phyloP scores from a whole-genome alignment of 148 eudicot genomes.

The Chenopodium formosanum region DNA sequence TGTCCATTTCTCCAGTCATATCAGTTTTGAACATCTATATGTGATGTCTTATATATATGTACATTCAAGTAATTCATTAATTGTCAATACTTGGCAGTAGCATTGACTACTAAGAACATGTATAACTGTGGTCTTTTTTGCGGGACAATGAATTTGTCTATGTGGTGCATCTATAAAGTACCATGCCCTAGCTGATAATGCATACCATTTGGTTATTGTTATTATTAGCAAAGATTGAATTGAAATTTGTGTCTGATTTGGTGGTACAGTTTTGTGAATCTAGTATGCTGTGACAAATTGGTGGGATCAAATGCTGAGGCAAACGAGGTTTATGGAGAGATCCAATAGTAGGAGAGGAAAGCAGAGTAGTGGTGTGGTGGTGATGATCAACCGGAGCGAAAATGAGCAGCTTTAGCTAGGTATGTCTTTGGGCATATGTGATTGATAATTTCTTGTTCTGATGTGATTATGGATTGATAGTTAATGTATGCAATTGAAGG shows the following conservation, averaged over 20 bases:
- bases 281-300: constrained; percentile 22
- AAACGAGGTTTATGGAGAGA: constrained; percentile 72
- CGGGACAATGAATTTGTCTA: too few relatives aligned
- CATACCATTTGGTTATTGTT: background rate
- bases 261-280: constrained; percentile 41
- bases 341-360: constrained; percentile 76
- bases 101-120: too few relatives aligned
- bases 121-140: too few relatives aligned
- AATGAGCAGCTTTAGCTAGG: constrained; percentile 82
- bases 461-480: background rate
- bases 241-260: constrained; percentile 15
- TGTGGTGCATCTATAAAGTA: too few relatives aligned
- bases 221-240: background rate
- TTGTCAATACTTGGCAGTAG: too few relatives aligned
- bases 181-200: too few relatives aligned
- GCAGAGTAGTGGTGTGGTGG: constrained; percentile 46
- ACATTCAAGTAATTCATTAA: too few relatives aligned
- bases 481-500: constrained; percentile 8
- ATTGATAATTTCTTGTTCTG: background rate
- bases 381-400: constrained; percentile 60
- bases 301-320: constrained; percentile 44
- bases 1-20: too few relatives aligned
- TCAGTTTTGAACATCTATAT: too few relatives aligned
- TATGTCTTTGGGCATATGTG: constrained; percentile 10
- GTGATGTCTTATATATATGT: too few relatives aligned